These are phyloP conservation scores for Cryptococcus hybrid DNA, from an alignment of 1,284 basidiomycete species.

Conservation along the genomic window DNA sequence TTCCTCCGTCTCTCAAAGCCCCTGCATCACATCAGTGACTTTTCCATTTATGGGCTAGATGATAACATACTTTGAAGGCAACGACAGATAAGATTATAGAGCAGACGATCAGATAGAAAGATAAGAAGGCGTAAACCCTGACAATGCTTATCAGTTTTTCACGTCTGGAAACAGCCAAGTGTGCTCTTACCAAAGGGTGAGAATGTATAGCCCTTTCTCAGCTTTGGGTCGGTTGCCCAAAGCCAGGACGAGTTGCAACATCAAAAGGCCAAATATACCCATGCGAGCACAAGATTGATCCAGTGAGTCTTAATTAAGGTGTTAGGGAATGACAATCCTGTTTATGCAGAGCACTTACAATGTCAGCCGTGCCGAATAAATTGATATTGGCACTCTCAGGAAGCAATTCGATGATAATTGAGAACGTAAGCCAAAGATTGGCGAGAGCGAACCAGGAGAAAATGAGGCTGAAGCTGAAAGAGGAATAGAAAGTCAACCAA, in stretches of 20 bases:
- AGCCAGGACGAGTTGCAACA: constrained; percentile 84
- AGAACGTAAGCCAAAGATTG: constrained; percentile 94
- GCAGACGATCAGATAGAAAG: constrained; percentile 77
- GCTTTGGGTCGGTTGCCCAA: constrained; percentile 95
- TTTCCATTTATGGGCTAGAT: not conserved
- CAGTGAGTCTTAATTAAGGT: constrained; percentile 72
- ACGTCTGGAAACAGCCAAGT: not conserved
- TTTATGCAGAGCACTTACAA: constrained; percentile 56
- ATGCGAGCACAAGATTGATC: constrained; percentile 79
- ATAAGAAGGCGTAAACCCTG: constrained; percentile 75
- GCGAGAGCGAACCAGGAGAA: constrained; percentile 92
- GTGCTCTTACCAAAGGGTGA: constrained; percentile 59
- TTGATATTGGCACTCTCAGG: constrained; percentile 57
- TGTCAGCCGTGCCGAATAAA: constrained; percentile 64
- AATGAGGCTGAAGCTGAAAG: constrained; percentile 72
- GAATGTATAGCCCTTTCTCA: constrained; percentile 75
- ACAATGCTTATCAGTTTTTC: not conserved
- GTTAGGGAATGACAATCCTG: constrained; percentile 5
- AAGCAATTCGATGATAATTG: constrained; percentile 89
- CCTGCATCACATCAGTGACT: constrained; percentile 47
- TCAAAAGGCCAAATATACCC: constrained; percentile 86
- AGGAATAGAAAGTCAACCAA: constrained; percentile 35
- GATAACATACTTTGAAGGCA: constrained; percentile 64
- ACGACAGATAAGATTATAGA: constrained; percentile 77
- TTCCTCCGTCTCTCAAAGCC: constrained; percentile 51